Base-by-base conservation (phyloP, 2,329 filamentous ascomycete genomes). In the Talaromyces sp. region DNA sequence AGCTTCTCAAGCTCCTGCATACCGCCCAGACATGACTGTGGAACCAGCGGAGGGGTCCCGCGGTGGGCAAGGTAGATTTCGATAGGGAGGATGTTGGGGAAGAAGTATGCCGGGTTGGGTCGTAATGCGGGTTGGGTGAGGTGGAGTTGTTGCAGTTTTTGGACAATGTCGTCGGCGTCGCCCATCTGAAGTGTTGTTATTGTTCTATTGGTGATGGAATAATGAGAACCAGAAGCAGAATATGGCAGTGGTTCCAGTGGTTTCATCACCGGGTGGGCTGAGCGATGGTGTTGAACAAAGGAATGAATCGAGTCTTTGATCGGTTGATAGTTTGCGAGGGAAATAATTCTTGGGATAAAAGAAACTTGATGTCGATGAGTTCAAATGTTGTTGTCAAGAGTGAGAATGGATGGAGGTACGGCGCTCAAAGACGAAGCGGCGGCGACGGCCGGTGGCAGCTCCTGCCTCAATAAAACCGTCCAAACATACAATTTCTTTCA, bases 1-100 rank as follows among this genome's bases (percentile, higher is more conserved):
- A 47, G 8, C 30, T 18, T 34, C 10, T 47, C 42, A 14, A 42
- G 5, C 23, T 44, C 16, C 36, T 30, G 18, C 18, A 9, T 10
- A 10, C 36, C 18, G 9, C 16, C 18, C 4, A 34, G 18, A 10
- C 27, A 18, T 16, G 16, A 5, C 10, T 16, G 18, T 51, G 56
- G 31, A 10, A 54, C 16, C 18, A 10, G 2, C 8, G 18, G n/a
- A 16, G 56, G 52, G 12, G 23, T 18, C 7, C 44, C 6, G 36
- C 60, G 60, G 23, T 9, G 36, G 9, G 50, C 47, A 2, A 61
- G 23, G 30, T 61, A 61, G 8, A 40, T 12, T 18, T 61, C 60
- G 12, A 61, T 58, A 3, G 60, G 56, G 10, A 61, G 33, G 34
- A 58, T 59, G 40, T 53, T 53, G 27, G 50, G 50, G 30, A 55